Base-by-base conservation (phyloP, 495 filamentous ascomycete genomes). In the Terfezia boudieri region DNA sequence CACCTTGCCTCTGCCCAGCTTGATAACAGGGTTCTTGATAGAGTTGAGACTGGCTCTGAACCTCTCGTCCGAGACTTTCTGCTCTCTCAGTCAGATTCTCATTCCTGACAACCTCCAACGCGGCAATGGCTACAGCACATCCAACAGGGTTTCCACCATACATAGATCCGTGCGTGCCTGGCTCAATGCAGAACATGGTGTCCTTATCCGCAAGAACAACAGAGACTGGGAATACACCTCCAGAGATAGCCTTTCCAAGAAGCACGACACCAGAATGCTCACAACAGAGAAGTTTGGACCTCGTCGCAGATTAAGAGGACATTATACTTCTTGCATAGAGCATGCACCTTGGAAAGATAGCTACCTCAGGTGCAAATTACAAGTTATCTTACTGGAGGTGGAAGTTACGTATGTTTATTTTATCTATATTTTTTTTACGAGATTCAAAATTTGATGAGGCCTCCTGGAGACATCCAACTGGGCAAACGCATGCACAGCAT, bases 211-310 rank as follows among this genome's bases (percentile, higher is more conserved):
- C 84, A 50, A 99, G 74, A 52, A 99, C 90, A 63, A 81, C 86
- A 37, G 88, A 95, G 37, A 99, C 90, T 23, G 90, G 90, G 68
- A 96, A 96, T 84, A 99, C 92, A 66, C 92, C 90, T 54, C 90
- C 90, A 41, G 86, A 93, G 63, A 99, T 89, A 56, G 90, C 90
- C 73, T 99, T 99, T 58, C 90, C 90, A 41, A 99, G 76, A 52
- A 93, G 77, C 32, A 99, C 87, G 90, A 99, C 84, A 56, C 80
- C 82, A 53, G 84, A 82, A 86, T 92, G 95, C 67, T 96, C 81
- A 62, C 80, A 81, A 73, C 90, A 96, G 26, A 99, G 74, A 68
- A 99, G 92, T 99, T 69, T 99, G 90, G 64, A 99, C 95, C 76
- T 99, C 90, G 65, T 99, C 90, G 65, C 86, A 94, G 64, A 99